Base-by-base conservation (phyloP, 352 stramenopile genomes). In the Phytophthora multivora region DNA sequence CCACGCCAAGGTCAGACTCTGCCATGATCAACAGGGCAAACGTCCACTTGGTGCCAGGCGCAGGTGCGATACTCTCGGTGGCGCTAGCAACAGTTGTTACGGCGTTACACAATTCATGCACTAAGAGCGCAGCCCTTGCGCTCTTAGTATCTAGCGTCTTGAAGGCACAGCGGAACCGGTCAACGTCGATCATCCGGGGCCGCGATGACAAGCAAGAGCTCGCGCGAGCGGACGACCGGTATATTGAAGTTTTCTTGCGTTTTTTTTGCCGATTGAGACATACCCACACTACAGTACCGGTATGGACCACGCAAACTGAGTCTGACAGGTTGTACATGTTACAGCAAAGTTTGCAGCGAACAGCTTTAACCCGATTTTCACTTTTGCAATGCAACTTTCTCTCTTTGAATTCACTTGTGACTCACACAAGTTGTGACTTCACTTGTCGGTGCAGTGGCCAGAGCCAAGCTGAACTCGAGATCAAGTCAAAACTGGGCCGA, bases 211-310 rank as follows among this genome's bases (percentile, higher is more conserved):
- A 36, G n/a, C 38, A 35, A 38, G 53, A 39, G 19, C 6, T 43
- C 18, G 18, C 43, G 26, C 55, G 35, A 59, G 16, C 38, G 21
- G 25, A 53, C 60, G 61, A 69, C 39, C 13, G 4, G 33, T 9
- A 64, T 13, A 55, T 69, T 66, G 54, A 70, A 70, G 54, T 70
- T 69, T 18, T 18, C 11, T n/a, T 30, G 7, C 33, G 60, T 21
- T 68, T 45, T n/a, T 63, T 28, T 63, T 25, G 10, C 25, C 3
- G 45, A 58, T 23, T 59, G 54, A 54, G 40, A 61, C 50, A 50
- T 35, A 36, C 40, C 39, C 7, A 56, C 16, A 46, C 21, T 30
- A n/a, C n/a, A n/a, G n/a, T n/a, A n/a, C n/a, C n/a, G n/a, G n/a
- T n/a, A 25, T 50, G 40, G 30, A 11, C 15, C 11, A 21, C 51